Evolutionary conservation across 805 yeast species (phyloP), one percentile per base, ranked within the genome.

Genomic region (Ogataea trehalophila): DNA sequence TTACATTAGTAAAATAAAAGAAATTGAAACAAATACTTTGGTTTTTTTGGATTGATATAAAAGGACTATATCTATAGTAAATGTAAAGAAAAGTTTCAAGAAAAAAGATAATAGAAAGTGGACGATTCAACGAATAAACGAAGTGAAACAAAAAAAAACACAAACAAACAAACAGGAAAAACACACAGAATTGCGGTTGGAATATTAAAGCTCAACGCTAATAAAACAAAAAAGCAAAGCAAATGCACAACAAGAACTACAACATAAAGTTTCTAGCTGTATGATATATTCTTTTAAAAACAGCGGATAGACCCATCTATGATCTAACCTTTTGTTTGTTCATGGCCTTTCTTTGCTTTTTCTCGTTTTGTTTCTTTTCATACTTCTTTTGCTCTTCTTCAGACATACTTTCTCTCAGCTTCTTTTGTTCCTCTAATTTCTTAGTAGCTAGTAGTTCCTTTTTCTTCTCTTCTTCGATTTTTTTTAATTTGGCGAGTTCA

Each of bases 351-450:
- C 89, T 82, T 63, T 83, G 87, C 67, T 82, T 88, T 73, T 84
- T 88, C 57, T 87, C 95, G 55, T 74, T 73, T 66, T 85, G 88
- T 71, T 85, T 87, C 71, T 80, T 82, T 54, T 86, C 92, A 39
- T 77, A 66, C 70, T 85, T 87, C 55, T 81, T 81, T 70, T 86
- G 94, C 63, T 85, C 94, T 59, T 83, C 89, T 51, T 88, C 84
- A 41, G 84, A 74, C 61, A 86, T 69, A 54, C 74, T 75, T 54
- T 85, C 85, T 68, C 80, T 81, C 58, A 79, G 81, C 58, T 77
- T 78, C 60, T 77, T 83, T 58, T 77, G 81, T 53, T 78, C 80
- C 67, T 85, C 87, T 33, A 85, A 79, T 68, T 83, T 84, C 68
- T 83, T 83, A 52, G 76, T 83, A 50, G 81, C 85, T 43, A 81